Conservation (phyloP, 345 rosid species). For the Aegle marmelos region DNA sequence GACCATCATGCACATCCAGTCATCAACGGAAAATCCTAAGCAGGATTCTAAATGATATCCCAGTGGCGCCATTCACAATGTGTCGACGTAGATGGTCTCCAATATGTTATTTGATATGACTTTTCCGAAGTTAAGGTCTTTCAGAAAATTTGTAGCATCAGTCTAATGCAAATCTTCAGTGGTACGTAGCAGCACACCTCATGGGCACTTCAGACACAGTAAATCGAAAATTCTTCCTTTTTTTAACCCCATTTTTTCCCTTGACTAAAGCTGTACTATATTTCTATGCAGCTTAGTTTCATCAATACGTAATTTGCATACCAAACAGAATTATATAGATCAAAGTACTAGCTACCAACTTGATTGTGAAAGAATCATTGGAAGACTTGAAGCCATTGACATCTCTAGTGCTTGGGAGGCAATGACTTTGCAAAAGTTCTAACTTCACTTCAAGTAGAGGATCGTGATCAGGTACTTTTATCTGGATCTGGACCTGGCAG, state of each 20-base stretch:
- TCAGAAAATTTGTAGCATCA: no score
- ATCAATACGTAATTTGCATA: not conserved
- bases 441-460: conserved; percentile 48
- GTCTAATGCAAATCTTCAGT: not conserved
- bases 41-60: not conserved
- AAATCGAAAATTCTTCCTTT: not conserved
- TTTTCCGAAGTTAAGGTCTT: not conserved
- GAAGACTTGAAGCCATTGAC: conserved; percentile 37
- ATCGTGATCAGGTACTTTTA: conserved; percentile 47
- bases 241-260: not conserved
- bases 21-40: not conserved
- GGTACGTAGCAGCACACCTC: not conserved
- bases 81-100: not conserved
- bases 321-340: not conserved
- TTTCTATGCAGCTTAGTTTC: not conserved
- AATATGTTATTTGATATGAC: not conserved
- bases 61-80: not conserved
- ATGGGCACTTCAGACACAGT: not conserved
- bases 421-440: conserved; percentile 49
- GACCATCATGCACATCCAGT: not conserved
- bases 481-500: conserved; percentile 57
- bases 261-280: not conserved
- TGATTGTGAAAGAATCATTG: conserved; percentile 52
- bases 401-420: conserved; percentile 34
- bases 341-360: conserved; percentile 45